phyloP scores from a whole-genome alignment of 108 stramenopile species.

The Schizochytrium sp. region DNA sequence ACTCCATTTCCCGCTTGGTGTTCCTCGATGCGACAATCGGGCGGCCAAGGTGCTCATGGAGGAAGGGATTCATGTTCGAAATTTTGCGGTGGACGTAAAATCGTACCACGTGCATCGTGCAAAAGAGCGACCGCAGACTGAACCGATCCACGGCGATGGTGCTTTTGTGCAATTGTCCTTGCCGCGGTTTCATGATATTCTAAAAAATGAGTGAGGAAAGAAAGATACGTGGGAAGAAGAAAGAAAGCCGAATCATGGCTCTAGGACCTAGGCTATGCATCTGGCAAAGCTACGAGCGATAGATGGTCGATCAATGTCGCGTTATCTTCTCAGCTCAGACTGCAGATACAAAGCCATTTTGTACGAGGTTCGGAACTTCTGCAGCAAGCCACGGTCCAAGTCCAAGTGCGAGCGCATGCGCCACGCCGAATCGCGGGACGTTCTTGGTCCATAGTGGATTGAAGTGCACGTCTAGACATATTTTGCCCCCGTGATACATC shows the following conservation, averaged over 20 bases:
- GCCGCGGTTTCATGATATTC: not conserved
- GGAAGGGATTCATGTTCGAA: not conserved
- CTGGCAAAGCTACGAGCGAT: too few relatives aligned
- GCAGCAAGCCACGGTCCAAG: conserved; percentile 14
- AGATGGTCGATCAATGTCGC: too few relatives aligned
- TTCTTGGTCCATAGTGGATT: conserved; percentile 17
- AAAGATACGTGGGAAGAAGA: too few relatives aligned
- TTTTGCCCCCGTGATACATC: conserved; percentile 18
- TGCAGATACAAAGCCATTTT: not conserved
- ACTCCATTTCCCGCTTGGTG: not conserved
- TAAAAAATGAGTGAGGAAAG: too few relatives aligned
- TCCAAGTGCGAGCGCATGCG: conserved; percentile 9
- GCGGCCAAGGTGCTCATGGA: not conserved
- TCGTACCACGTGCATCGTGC: not conserved
- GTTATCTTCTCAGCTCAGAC: too few relatives aligned
- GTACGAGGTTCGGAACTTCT: conserved; percentile 8
- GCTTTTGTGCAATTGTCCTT: not conserved
- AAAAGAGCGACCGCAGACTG: not conserved
- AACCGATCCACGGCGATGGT: not conserved
- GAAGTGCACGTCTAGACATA: conserved; percentile 16
- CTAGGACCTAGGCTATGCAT: too few relatives aligned
- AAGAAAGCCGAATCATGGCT: too few relatives aligned
- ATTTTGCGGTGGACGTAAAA: conserved; percentile 2
- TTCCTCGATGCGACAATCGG: conserved; percentile 27
- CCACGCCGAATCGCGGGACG: conserved; percentile 3